Percentiles rank a stretch among this genome's conserved stretches.
Evolutionary conservation across 371 early-diverging fungal genomes (phyloP).

Genomic region (Coemansia linderi): DNA sequence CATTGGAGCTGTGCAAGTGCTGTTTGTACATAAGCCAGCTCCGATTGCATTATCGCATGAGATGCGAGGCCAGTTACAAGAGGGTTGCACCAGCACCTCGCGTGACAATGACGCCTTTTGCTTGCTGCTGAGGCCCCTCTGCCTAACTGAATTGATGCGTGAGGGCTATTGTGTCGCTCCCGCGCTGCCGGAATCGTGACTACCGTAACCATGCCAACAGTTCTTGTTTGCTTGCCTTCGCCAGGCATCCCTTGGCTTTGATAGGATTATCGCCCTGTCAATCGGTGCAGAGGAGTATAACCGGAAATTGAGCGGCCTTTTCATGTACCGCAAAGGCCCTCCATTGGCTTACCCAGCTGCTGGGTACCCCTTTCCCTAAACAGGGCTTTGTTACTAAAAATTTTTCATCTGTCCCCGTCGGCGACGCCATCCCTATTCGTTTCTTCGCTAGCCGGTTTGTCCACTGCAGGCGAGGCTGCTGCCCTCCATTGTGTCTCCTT

Average conservation of each 20-base stretch:
- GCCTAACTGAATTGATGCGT: not conserved
- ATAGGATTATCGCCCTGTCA: conserved; percentile 1
- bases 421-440: not conserved
- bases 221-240: not conserved
- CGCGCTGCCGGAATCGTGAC: not conserved
- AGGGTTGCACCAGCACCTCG: not conserved
- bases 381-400: not conserved
- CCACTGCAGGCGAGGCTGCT: not conserved
- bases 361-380: not conserved
- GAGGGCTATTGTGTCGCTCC: not conserved
- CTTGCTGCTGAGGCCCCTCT: not conserved
- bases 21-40: not conserved
- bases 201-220: not conserved
- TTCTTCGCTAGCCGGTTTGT: not conserved
- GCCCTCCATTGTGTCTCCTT: not conserved
- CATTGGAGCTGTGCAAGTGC: not conserved
- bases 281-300: not conserved
- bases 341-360: not conserved
- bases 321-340: not conserved
- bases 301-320: not conserved
- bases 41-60: conserved; percentile 1
- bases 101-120: not conserved
- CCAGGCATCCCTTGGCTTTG: not conserved
- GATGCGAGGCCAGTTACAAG: not conserved
- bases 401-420: not conserved